Percentiles rank a stretch among this genome's conserved stretches.
Evolutionary conservation across 495 filamentous ascomycete species (phyloP).

Genomic region (Aspergillus kassunensis): DNA sequence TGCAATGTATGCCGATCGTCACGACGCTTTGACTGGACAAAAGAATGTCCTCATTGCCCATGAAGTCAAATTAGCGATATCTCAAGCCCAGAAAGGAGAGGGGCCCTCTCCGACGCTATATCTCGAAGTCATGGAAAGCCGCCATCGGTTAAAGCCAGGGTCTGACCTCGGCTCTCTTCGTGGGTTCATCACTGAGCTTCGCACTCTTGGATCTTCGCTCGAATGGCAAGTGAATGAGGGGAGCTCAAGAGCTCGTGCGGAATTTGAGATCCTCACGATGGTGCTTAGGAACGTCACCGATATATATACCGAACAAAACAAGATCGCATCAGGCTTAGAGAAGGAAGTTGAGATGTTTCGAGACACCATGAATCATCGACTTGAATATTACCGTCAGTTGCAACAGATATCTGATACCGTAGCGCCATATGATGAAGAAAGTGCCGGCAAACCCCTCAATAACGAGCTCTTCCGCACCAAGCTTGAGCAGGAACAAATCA

Average conservation of each 20-base stretch:
- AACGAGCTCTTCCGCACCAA: constrained; percentile 32
- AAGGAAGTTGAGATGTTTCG: constrained; percentile 75
- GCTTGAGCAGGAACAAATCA: constrained; percentile 42
- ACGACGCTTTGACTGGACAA: constrained; percentile 69
- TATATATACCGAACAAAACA: constrained; percentile 61
- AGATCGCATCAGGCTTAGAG: constrained; percentile 55
- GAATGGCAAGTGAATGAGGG: constrained; percentile 56
- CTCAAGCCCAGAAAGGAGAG: constrained; percentile 55
- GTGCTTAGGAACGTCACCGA: constrained; percentile 56
- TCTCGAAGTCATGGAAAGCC: constrained; percentile 54
- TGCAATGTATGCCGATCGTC: constrained; percentile 71
- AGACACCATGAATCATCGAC: constrained; percentile 70
- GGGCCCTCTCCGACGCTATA: constrained; percentile 71
- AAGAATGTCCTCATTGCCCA: constrained; percentile 74
- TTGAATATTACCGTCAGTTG: constrained; percentile 86
- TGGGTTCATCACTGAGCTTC: constrained; percentile 63
- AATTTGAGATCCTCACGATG: constrained; percentile 57
- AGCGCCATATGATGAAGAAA: constrained; percentile 60
- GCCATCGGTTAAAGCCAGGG: constrained; percentile 55
- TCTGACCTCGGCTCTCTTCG: constrained; percentile 60
- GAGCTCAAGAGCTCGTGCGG: constrained; percentile 57
- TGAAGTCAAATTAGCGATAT: constrained; percentile 58
- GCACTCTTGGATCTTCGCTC: constrained; percentile 58
- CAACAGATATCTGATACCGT: constrained; percentile 87
- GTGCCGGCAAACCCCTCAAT: constrained; percentile 42